A percentile compares a stretch with the other conserved stretches of the same genome.
phyloP scores from a whole-genome alignment of 352 stramenopile genomes.

The Phytopythium vexans region DNA sequence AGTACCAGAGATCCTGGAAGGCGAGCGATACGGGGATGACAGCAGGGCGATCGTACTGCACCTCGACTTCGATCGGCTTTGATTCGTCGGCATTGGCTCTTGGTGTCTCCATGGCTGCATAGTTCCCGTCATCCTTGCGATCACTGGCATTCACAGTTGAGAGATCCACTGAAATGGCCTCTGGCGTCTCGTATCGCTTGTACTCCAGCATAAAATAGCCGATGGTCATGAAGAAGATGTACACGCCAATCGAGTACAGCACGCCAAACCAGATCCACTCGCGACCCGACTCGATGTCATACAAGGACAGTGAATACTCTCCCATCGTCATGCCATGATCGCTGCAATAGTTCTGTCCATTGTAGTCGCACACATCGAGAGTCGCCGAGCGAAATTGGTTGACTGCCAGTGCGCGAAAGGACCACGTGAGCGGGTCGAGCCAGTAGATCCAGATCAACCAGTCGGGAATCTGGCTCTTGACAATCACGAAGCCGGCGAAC shows the following conservation, averaged over 20 bases:
- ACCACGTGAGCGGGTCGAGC: slow-evolving; percentile 35
- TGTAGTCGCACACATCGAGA: slow-evolving; percentile 22
- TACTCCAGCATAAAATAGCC: slow-evolving; percentile 27
- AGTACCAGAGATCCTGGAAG: too few species aligned
- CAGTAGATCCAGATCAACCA: slow-evolving; percentile 15
- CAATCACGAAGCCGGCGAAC: slow-evolving; percentile 30
- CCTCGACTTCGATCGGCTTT: too few species aligned
- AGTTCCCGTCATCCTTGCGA: too few species aligned
- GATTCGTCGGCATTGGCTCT: too few species aligned
- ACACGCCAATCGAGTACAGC: slow-evolving; percentile 19
- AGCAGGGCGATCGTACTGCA: too few species aligned
- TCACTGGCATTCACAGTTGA: too few species aligned
- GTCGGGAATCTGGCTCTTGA: slow-evolving; percentile 18
- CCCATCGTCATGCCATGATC: slow-evolving; percentile 22
- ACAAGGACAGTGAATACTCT: slow-evolving; percentile 27
- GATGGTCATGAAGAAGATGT: slow-evolving; percentile 21
- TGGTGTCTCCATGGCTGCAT: too few species aligned
- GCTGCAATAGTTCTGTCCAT: slow-evolving; percentile 11
- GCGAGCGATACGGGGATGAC: too few species aligned
- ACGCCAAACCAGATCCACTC: slow-evolving; percentile 23
- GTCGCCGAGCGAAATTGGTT: slow-evolving; percentile 19
- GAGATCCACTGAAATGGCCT: too few species aligned
- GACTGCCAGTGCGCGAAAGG: slow-evolving; percentile 11
- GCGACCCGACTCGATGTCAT: slow-evolving; percentile 14
- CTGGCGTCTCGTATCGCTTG: slow-evolving; percentile 13